Conservation (phyloP, 495 filamentous ascomycete genomes). For the Aspergillus bertholletiae region DNA sequence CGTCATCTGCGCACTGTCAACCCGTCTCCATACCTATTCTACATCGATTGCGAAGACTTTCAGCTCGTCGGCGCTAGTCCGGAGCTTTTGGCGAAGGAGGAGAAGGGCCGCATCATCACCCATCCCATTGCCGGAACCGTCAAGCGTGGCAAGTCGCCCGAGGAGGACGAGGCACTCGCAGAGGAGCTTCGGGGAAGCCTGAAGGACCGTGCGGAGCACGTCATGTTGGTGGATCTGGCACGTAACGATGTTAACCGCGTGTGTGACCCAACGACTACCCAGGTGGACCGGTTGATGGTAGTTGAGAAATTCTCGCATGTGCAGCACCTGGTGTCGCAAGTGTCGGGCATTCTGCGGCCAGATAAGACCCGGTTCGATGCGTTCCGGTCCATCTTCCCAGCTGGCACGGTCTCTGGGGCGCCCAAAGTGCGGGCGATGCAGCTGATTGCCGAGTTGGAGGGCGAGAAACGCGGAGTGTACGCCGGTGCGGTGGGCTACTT, state of each 20-base stretch:
- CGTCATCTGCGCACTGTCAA: constrained; percentile 92
- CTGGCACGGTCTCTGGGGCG: constrained; percentile 89
- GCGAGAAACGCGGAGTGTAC: constrained; percentile 91
- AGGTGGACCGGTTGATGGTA: constrained; percentile 90
- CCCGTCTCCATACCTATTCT: constrained; percentile 95
- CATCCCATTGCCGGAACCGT: constrained; percentile 97
- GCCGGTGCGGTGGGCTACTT: constrained; percentile 93
- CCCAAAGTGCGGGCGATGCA: constrained; percentile 97
- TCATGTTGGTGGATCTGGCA: constrained; percentile 98
- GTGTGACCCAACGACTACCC: constrained; percentile 83
- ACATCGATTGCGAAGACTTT: constrained; percentile 84
- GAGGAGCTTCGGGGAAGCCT: constrained; percentile 71
- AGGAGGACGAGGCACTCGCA: constrained; percentile 79
- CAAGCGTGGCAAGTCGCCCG: constrained; percentile 71
- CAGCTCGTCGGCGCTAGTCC: constrained; percentile 93
- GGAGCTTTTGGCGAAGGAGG: constrained; percentile 88
- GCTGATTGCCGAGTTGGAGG: constrained; percentile 89
- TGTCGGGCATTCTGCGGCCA: constrained; percentile 77
- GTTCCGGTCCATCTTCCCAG: constrained; percentile 93
- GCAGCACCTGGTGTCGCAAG: constrained; percentile 93
- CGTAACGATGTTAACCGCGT: constrained; percentile 96
- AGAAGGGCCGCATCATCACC: constrained; percentile 84
- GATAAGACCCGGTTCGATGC: constrained; percentile 92
- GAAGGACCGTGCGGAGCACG: constrained; percentile 96
- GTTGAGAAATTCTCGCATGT: constrained; percentile 96